These are phyloP conservation scores for Hymenotorrendiella dingleyae DNA, from an alignment of 2,329 filamentous ascomycete species.

Conservation along the genomic window DNA sequence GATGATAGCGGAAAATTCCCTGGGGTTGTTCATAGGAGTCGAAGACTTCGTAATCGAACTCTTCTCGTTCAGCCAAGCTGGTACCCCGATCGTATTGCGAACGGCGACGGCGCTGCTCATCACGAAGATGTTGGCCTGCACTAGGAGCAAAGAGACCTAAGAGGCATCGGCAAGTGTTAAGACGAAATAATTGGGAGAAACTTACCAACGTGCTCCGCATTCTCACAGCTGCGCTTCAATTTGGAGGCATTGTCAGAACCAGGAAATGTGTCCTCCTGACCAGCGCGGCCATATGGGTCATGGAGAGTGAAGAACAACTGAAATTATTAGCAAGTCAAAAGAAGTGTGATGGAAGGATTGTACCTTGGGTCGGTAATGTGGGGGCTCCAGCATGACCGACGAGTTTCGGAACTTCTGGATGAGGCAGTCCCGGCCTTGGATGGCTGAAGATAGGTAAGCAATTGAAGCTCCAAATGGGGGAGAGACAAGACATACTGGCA, in stretches of 20 bases:
- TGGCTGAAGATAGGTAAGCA: conserved; percentile 49
- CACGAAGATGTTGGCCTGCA: conserved; percentile 64
- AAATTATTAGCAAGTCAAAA: not conserved
- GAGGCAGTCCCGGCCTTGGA: conserved; percentile 86
- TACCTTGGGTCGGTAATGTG: conserved; percentile 80
- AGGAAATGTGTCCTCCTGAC: conserved; percentile 71
- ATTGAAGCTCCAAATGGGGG: not conserved
- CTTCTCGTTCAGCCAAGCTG: conserved; percentile 49
- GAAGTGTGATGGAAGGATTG: conserved; percentile 30
- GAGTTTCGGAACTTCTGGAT: conserved; percentile 96
- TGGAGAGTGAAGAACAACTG: conserved; percentile 50
- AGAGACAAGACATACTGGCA: conserved; percentile 60
- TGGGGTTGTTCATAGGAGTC: conserved; percentile 1
- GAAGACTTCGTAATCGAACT: conserved; percentile 20
- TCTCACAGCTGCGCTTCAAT: conserved; percentile 80
- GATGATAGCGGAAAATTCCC: conserved; percentile 12
- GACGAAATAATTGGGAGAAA: conserved; percentile 18
- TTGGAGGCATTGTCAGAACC: conserved; percentile 79
- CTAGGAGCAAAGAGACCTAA: conserved; percentile 75
- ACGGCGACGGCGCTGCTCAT: conserved; percentile 64
- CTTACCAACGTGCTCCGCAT: conserved; percentile 76
- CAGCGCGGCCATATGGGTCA: conserved; percentile 54
- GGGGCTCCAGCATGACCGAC: conserved; percentile 84
- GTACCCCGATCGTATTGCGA: conserved; percentile 82
- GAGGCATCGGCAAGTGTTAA: conserved; percentile 6